Evolutionary conservation across 1,139 yeast species (phyloP).

Genomic region (Komagataea norvegica): DNA sequence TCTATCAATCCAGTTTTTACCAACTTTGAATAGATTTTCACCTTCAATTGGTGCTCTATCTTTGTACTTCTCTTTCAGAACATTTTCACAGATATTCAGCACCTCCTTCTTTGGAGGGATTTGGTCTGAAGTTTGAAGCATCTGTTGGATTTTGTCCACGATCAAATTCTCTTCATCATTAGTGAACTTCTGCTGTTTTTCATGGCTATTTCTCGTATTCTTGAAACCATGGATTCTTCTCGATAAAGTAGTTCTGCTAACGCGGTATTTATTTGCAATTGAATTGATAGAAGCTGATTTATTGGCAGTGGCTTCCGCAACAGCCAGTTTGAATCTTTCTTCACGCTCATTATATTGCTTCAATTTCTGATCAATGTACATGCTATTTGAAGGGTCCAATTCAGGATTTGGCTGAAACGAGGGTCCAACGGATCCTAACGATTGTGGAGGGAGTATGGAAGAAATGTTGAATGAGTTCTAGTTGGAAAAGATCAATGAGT

Average conservation of each 20-base stretch:
- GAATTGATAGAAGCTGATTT: slow-evolving; percentile 26
- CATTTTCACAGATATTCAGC: slow-evolving; percentile 20
- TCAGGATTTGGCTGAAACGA: neutral
- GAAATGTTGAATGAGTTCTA: slow-evolving; percentile 9
- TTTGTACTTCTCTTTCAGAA: slow-evolving; percentile 21
- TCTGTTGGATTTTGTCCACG: slow-evolving; percentile 18
- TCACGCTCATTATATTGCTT: slow-evolving; percentile 28
- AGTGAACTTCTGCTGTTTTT: slow-evolving; percentile 27
- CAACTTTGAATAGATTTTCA: slow-evolving; percentile 23
- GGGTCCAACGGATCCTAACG: slow-evolving; percentile 3
- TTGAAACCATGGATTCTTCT: slow-evolving; percentile 27
- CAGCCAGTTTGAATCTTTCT: slow-evolving; percentile 25
- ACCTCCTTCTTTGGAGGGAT: slow-evolving; percentile 25
- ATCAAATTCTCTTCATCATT: slow-evolving; percentile 24
- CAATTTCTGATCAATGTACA: slow-evolving; percentile 25
- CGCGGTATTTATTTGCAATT: slow-evolving; percentile 25
- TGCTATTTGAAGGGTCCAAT: slow-evolving; percentile 2
- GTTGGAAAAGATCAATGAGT: neutral
- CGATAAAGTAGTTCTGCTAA: slow-evolving; percentile 24
- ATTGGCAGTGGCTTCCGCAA: slow-evolving; percentile 26
- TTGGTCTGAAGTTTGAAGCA: slow-evolving; percentile 18
- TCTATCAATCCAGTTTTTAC: slow-evolving; percentile 28
- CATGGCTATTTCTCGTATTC: slow-evolving; percentile 26
- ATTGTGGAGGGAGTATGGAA: slow-evolving; percentile 7
- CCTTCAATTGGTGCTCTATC: slow-evolving; percentile 11